Conservation (phyloP, 768 basidiomycete genomes). For the Kwoniella sp. region DNA sequence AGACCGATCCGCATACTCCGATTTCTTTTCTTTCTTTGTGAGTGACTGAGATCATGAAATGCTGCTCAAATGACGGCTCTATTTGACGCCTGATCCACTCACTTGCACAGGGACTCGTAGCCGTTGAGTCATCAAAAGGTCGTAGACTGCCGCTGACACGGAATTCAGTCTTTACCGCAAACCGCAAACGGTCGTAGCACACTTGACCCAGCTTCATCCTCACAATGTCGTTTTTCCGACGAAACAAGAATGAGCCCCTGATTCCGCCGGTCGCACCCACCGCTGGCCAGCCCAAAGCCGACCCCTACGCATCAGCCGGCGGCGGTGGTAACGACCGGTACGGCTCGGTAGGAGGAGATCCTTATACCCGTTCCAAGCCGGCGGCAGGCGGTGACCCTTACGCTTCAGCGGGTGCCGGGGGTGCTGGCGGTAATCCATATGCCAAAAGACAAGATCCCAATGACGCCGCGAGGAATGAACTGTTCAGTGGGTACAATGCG, state of each 20-base stretch:
- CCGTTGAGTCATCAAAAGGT: too few species aligned
- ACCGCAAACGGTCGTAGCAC: too few species aligned
- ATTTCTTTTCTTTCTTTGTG: too few species aligned
- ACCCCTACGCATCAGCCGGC: conserved; percentile 27
- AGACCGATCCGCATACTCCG: too few species aligned
- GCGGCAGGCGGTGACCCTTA: conserved; percentile 42
- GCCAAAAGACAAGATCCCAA: conserved; percentile 31
- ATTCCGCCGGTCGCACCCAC: conserved; percentile 52
- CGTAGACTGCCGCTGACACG: too few species aligned
- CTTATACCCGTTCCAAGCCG: conserved; percentile 28
- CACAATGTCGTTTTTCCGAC: conserved; percentile 52
- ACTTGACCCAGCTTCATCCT: too few species aligned
- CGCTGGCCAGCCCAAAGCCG: conserved; percentile 21
- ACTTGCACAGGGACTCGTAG: too few species aligned
- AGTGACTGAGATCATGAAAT: too few species aligned
- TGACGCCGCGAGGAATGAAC: conserved; percentile 49
- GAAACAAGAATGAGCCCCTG: conserved; percentile 48
- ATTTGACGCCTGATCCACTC: too few species aligned
- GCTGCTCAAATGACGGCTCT: too few species aligned
- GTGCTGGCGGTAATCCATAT: conserved; percentile 44
- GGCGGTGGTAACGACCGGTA: conserved; percentile 10
- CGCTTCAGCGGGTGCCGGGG: conserved; percentile 27
- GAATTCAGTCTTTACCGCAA: too few species aligned
- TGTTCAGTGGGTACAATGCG: conserved; percentile 52
- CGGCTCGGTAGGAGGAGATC: conserved; percentile 29